Base-by-base conservation (phyloP, 1,284 basidiomycete genomes). In the Pyrrhoderma lamaoense region DNA sequence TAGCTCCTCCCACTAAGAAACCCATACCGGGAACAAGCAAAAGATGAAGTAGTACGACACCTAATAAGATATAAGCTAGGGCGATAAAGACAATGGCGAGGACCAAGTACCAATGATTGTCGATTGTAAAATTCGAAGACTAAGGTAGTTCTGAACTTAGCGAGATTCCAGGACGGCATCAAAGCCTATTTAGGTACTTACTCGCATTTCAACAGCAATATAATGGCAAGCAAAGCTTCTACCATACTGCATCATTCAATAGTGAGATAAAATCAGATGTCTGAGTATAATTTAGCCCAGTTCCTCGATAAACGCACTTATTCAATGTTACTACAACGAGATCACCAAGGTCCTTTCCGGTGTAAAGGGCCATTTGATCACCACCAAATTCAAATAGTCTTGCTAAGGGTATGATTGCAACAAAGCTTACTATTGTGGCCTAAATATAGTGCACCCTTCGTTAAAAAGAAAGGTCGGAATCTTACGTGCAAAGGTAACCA, bases 151-250 rank as follows among this genome's bases (percentile, higher is more conserved):
- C 5, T 5, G 27, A 11, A 31, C 27, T 31, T 31, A 31, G 27
- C 27, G 11, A 31, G n/a, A 45, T 3, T 2, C 14, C 39, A 53
- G 42, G 8, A 45, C 9, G 21, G 3, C 2, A 37, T 21, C 1
- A 18, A 7, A 14, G 44, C 9, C 8, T 8, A 23, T 13, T 19
- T 2, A 19, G 8, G 13, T 22, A 74, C 79, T 67, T 55, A 82
- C 79, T 85, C 77, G 77, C 81, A 82, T 63, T 76, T 76, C 9
- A 64, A 59, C 5, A 86, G 65, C 8, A 86, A 66, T 52, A 85
- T 76, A 49, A 86, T 80, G 0, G 80, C 80, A 2, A 86, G 66
- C 0, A 80, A 80, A 0, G 76, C 82, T 65, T 86, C 83, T 0
- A 72, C 69, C 8, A 64, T 63, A 42, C 69, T 71, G 27, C 7